Conservation (phyloP, 2,329 filamentous ascomycete genomes). For the Bimuria novae-zelandiae region DNA sequence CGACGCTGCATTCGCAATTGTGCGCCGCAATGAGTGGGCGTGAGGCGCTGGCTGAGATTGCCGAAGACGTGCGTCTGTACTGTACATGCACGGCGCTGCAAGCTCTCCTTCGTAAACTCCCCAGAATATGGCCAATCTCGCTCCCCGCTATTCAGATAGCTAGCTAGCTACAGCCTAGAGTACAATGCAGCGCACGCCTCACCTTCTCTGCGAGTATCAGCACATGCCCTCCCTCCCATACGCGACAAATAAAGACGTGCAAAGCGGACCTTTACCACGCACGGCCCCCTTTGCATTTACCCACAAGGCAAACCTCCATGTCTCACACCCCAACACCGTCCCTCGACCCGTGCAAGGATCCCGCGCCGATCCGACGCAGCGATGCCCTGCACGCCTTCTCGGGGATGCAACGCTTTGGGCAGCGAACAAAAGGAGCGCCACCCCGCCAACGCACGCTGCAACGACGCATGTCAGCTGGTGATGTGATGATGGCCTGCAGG, state of each 20-base stretch:
- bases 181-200: too few relatives aligned
- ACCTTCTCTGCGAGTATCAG: too few relatives aligned
- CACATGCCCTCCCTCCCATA: too few relatives aligned
- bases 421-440: neutral
- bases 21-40: too few relatives aligned
- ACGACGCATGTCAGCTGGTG: slow-evolving; percentile 8
- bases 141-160: too few relatives aligned
- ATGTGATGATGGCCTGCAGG: slow-evolving; percentile 28
- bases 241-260: too few relatives aligned
- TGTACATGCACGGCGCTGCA: neutral
- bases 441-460: slow-evolving; percentile 1
- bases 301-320: too few relatives aligned
- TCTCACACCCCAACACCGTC: neutral
- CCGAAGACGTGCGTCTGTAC: neutral
- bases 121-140: neutral
- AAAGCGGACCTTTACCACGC: too few relatives aligned
- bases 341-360: slow-evolving; percentile 1
- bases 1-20: too few relatives aligned
- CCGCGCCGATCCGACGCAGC: neutral
- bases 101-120: neutral
- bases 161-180: too few relatives aligned
- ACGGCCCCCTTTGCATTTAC: too few relatives aligned
- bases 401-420: neutral
- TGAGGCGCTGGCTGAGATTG: neutral
- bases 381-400: neutral